Base-by-base conservation (phyloP, 140 eudicot species). In the Oenanthe javanica region DNA sequence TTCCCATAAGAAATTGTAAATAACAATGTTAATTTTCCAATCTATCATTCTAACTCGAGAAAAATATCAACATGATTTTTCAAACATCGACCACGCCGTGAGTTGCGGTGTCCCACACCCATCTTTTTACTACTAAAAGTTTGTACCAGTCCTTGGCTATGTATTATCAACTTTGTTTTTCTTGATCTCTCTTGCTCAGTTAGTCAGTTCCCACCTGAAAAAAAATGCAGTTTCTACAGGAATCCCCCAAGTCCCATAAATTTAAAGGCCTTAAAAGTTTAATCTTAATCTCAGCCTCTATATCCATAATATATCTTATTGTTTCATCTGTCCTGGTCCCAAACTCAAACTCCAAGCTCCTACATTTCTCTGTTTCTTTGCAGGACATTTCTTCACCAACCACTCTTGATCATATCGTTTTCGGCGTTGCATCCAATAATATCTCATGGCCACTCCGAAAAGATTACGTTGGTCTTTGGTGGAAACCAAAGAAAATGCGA, bases 401-500 rank as follows among this genome's bases (percentile, higher is more conserved):
- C 6, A 55, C 92, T 3, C 81, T 90, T 8, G 90, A 93, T 5
- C 94, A 93, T 31, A 59, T 93, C 77, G 93, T 93, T 52, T 91
- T 93, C 50, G 98, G 97, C 15, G 88, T 93, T 72, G 93, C 97
- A 6, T 90, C 97, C 2, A 87, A 84, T 31, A 83, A 88, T 7
- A 83, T 77, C 5, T 85, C 93, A 13, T 93, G 98, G 98, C 80
- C 80, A 8, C 72, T 48, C 5, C 70, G 93, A 18, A 91, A 87
- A 78, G 89, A 88, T 11, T 90, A 88, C 31, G 91, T 90, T 3
- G 79, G 82, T 76, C 85, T 89, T 79, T 94, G 97, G 98, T 94
- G 98, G 98, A 85, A 87, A 67, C 93, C 96, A 11, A 55, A 86
- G 3, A 13, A 79, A 75, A 92, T 88, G 94, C 81, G 90, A 59